These are phyloP conservation scores for Mycena venus DNA, from an alignment of 768 basidiomycete genomes.

Conservation along the genomic window DNA sequence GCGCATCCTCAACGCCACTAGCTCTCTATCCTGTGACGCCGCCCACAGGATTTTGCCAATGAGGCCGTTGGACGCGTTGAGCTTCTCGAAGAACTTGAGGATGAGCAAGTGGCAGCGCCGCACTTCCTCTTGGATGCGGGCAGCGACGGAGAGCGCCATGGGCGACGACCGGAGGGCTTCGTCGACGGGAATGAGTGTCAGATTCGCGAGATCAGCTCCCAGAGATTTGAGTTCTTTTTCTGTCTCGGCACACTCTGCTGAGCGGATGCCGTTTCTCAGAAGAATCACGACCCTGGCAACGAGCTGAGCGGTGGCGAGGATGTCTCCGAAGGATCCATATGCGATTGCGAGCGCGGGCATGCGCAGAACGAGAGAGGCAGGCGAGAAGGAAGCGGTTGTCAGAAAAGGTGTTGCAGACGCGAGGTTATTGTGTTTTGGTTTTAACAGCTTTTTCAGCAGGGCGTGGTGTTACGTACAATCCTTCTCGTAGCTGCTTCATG, in stretches of 20 bases:
- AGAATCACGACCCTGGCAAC: neutral
- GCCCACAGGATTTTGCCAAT: neutral
- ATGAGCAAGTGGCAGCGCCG: neutral
- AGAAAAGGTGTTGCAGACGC: too few relatives aligned
- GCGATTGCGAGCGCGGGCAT: slow-evolving; percentile 1
- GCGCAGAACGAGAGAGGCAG: too few relatives aligned
- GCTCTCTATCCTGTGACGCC: neutral
- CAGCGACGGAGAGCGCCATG: neutral
- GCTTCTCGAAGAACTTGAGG: neutral
- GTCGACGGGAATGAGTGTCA: neutral
- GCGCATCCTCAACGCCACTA: neutral
- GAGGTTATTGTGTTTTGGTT: too few relatives aligned
- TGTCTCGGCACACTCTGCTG: neutral
- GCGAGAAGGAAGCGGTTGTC: too few relatives aligned
- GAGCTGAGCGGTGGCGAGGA: neutral
- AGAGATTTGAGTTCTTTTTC: too few relatives aligned
- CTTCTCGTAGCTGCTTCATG: too few relatives aligned
- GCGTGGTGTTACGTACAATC: too few relatives aligned
- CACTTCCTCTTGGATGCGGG: neutral
- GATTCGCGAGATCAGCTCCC: neutral
- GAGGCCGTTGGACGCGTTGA: neutral
- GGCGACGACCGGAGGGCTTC: neutral
- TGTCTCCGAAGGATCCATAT: slow-evolving; percentile 9
- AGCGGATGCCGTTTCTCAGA: neutral
- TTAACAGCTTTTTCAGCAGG: too few relatives aligned